Base-by-base conservation (phyloP, 305 asterid species). In the Solanum hybrid region DNA sequence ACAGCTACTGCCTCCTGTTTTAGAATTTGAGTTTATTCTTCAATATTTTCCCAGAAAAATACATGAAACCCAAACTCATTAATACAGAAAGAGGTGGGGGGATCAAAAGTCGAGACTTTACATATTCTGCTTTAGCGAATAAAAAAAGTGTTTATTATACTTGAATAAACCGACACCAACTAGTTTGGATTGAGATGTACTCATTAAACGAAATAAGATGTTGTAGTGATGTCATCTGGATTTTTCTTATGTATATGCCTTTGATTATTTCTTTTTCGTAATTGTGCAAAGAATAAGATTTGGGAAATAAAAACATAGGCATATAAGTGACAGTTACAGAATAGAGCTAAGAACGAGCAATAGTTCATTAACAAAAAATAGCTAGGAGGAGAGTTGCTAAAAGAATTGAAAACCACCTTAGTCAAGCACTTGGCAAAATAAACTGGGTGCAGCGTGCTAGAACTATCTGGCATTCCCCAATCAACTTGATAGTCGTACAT, bases 351-450 rank as follows among this genome's bases (percentile, higher is more conserved):
- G n/a, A 36, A n/a, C 20, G 31, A 89, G 36, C 38, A 61, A 61
- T 39, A 90, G 88, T 13, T 89, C 39, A 72, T 88, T 89, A 76
- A 79, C 87, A 78, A 78, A 57, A 90, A 76, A 68, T 31, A 72
- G 80, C 77, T 12, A 79, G 80, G 37, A 51, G 36, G 68, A 70
- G 89, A 91, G 86, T 83, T 76, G 89, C 90, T 29, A 90, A 72
- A 86, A 85, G 88, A 87, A 85, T 84, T 76, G 90, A 79, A 87
- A 89, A 89, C 90, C 91, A 96, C 98, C 97, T 95, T 94, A 87
- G 93, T 92, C 94, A 96, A 91, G 94, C 98, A 94, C 93, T 95
- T 96, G 45, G 98, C 93, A 89, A 96, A 96, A 94, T 96, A 93
- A 92, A 93, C 89, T 80, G 98, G 98, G 92, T 96, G 98, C 85